Evolutionary conservation across 1,284 basidiomycete species (phyloP), one percentile per base, ranked within the genome.

Genomic region (Trametes sp.): DNA sequence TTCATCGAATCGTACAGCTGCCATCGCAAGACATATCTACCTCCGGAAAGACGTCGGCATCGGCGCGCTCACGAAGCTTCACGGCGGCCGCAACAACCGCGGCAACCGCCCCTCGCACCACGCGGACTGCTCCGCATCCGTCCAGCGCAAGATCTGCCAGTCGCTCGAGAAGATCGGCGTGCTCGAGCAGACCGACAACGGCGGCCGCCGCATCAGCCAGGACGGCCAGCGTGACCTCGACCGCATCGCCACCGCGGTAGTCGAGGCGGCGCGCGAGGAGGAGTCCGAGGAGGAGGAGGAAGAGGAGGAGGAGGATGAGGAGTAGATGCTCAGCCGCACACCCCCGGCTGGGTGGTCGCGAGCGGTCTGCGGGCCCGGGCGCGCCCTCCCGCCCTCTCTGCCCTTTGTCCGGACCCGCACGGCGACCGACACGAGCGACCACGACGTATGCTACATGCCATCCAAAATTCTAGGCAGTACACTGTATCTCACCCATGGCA

Each of bases 1-100:
- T n/a, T 26, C 51, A 42, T 23, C 53, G 10, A 9, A 24, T 9
- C 36, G 9, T 33, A 55, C 75, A 96, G 97, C 97, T 76, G 95
- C 97, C 68, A 84, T 99, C 71, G 97, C 98, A 79, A 93, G 98
- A 77, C 97, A 99, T 89, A 96, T 99, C 83, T 99, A 99, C 89
- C 92, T 99, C 77, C 95, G 97, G 82, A 98, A 98, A 86, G 92
- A 96, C 78, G 96, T 98, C 74, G 97, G 97, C 78, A 89, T 98
- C 69, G 97, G 97, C 74, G 94, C 95, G 54, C 88, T 99, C 62
- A 89, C 87, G 80, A 99, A 98, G 87, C 92, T 98, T 61, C 96
- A 99, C 84, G 97, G 97, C 80, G 94, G 95, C 72, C 90, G 95
- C 76, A 95, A 97, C 84, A 90, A 96, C 77, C 91, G 96, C 67